A percentile compares a stretch with the other conserved stretches of the same genome.
phyloP scores from a whole-genome alignment of 306 rosid species.

The Prunus fruticosa region DNA sequence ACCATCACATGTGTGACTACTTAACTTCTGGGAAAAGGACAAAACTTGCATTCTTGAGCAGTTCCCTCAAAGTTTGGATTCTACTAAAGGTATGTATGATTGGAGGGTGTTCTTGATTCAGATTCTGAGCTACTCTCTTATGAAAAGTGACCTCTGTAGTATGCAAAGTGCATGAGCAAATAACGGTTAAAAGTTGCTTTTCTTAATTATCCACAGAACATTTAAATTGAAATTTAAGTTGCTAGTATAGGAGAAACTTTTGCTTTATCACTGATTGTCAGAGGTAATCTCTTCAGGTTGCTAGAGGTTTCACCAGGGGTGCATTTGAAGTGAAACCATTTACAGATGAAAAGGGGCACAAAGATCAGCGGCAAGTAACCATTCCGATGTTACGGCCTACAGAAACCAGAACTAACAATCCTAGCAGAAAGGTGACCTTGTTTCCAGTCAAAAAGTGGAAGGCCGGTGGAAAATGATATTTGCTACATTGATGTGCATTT shows the following conservation, averaged over 20 bases:
- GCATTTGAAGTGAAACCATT: conserved; percentile 70
- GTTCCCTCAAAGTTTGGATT: conserved; percentile 97
- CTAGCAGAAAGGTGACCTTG: conserved; percentile 51
- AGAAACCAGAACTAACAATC: conserved; percentile 41
- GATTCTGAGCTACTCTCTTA: not conserved
- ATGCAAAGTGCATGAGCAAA: not conserved
- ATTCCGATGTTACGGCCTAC: conserved; percentile 58
- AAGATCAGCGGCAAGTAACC: conserved; percentile 46
- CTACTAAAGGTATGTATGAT: conserved; percentile 64
- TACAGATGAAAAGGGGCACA: conserved; percentile 53
- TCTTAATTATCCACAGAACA: not conserved
- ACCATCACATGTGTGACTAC: conserved; percentile 79
- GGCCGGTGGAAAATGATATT: conserved; percentile 48
- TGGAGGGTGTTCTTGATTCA: conserved; percentile 10
- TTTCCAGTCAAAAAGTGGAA: conserved; percentile 71
- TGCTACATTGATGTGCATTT: not conserved
- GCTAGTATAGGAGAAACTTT: not conserved
- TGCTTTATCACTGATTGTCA: conserved; percentile 14
- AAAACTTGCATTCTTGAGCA: conserved; percentile 81
- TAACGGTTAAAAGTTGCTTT: not conserved
- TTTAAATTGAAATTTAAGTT: not conserved
- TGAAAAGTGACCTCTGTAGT: not conserved
- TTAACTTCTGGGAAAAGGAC: conserved; percentile 80
- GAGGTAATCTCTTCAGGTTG: conserved; percentile 58
- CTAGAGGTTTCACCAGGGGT: conserved; percentile 89